Conservation (phyloP, 202 grass and related monocot genomes). For the Panicum virgatum region DNA sequence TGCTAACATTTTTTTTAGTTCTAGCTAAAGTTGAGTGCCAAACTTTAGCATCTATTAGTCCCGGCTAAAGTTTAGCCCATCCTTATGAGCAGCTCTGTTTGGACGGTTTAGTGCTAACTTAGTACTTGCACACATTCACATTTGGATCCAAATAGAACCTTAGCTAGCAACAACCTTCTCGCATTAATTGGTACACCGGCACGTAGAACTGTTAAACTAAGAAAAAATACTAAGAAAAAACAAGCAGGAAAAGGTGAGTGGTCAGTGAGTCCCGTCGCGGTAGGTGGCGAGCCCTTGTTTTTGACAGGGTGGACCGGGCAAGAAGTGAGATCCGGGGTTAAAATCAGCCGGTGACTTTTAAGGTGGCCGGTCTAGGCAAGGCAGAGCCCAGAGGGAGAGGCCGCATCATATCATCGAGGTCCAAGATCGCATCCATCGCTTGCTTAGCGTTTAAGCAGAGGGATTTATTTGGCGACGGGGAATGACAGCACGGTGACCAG, state of each 20-base stretch:
- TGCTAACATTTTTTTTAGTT: too few relatives aligned
- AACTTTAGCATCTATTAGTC: too few relatives aligned
- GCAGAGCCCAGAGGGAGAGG: background rate
- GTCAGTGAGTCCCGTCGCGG: background rate
- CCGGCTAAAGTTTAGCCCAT: too few relatives aligned
- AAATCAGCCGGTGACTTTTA: conserved; percentile 15
- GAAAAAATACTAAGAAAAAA: too few relatives aligned
- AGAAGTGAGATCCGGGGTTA: conserved; percentile 31
- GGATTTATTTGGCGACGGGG: background rate
- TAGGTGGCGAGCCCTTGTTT: conserved; percentile 34
- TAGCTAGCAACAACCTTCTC: background rate
- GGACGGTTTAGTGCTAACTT: too few relatives aligned
- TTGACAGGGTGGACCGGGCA: background rate
- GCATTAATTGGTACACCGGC: background rate
- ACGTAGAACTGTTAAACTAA: too few relatives aligned
- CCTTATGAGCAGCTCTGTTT: too few relatives aligned
- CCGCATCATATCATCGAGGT: background rate
- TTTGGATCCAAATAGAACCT: too few relatives aligned
- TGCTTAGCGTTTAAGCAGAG: conserved; percentile 17
- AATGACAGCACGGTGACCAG: too few relatives aligned
- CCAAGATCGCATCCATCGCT: background rate
- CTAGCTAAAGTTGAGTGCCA: too few relatives aligned
- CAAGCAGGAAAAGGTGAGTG: background rate
- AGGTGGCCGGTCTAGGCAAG: conserved; percentile 20
- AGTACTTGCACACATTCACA: too few relatives aligned